Percentiles rank a stretch among this genome's conserved stretches.
Evolutionary conservation across 2,329 filamentous ascomycete species (phyloP).

Genomic region (Colletotrichum sansevieriae): DNA sequence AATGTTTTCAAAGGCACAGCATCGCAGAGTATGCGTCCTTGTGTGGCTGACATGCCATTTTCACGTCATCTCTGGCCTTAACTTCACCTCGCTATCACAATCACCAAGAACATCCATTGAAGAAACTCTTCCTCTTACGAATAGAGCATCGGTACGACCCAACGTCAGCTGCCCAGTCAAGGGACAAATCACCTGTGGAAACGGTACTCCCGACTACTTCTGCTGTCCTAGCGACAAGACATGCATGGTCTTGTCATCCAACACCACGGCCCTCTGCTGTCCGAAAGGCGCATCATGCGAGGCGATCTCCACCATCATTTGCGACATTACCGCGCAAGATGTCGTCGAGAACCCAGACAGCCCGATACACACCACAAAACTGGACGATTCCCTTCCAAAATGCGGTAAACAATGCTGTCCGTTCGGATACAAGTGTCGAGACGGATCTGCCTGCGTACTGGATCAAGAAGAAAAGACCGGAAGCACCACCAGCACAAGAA

Average conservation of each 20-base stretch:
- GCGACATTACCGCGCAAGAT: constrained; percentile 73
- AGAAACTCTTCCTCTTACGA: neutral
- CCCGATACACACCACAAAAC: constrained; percentile 75
- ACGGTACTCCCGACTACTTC: constrained; percentile 70
- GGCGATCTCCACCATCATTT: constrained; percentile 73
- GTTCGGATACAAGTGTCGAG: constrained; percentile 75
- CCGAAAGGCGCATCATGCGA: constrained; percentile 68
- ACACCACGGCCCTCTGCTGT: constrained; percentile 79
- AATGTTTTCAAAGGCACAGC: constrained; percentile 13
- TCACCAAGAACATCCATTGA: neutral
- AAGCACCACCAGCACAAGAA: constrained; percentile 4
- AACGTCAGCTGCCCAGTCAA: constrained; percentile 35
- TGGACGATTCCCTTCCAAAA: constrained; percentile 66
- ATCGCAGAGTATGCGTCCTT: constrained; percentile 23
- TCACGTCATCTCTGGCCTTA: constrained; percentile 9
- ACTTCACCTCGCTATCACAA: constrained; percentile 1
- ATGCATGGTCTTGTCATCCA: constrained; percentile 72
- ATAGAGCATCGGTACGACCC: constrained; percentile 7
- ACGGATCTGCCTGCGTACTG: constrained; percentile 59
- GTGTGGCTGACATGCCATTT: constrained; percentile 20
- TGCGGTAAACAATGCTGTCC: constrained; percentile 78
- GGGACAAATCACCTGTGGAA: constrained; percentile 30
- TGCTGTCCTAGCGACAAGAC: constrained; percentile 70
- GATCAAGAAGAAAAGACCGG: constrained; percentile 60
- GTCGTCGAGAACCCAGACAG: constrained; percentile 67